A percentile compares a stretch with the other conserved stretches of the same genome.
phyloP scores from a whole-genome alignment of 352 stramenopile genomes.

The Phytophthora pisi region DNA sequence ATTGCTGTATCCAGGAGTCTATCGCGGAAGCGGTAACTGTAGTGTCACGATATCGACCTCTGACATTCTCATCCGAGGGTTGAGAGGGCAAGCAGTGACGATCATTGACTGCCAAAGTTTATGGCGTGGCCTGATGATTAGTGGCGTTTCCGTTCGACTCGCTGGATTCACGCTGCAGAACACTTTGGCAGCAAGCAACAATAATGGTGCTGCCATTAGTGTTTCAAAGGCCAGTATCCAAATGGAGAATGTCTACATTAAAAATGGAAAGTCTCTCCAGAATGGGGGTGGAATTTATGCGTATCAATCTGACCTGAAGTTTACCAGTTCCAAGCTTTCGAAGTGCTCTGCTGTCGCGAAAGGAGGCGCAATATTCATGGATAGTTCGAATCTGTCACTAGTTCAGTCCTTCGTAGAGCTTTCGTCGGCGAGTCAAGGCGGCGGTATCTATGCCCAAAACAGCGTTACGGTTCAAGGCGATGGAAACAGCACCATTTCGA shows the following conservation, averaged over 20 bases:
- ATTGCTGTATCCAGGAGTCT: conserved; percentile 58
- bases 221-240: conserved; percentile 21
- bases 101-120: conserved; percentile 43
- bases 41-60: conserved; percentile 29
- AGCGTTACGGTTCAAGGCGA: conserved; percentile 23
- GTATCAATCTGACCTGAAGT: conserved; percentile 27
- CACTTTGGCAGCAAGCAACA: background rate
- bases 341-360: conserved; percentile 27
- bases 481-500: conserved; percentile 16
- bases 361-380: conserved; percentile 42
- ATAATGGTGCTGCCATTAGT: conserved; percentile 37
- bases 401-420: conserved; percentile 20
- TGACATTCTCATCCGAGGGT: conserved; percentile 45
- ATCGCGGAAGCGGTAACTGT: conserved; percentile 46
- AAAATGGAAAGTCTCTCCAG: conserved; percentile 5
- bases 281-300: conserved; percentile 46
- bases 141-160: conserved; percentile 18
- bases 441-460: conserved; percentile 38
- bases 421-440: conserved; percentile 33
- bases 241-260: conserved; percentile 23
- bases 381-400: conserved; percentile 20
- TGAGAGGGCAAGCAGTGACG: conserved; percentile 41
- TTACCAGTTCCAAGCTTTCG: conserved; percentile 21
- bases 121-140: conserved; percentile 39
- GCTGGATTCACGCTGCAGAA: conserved; percentile 38